Evolutionary conservation across 2,329 filamentous ascomycete species (phyloP), one percentile per base, ranked within the genome.

Genomic region (Cephalotrichum gorgonifer): DNA sequence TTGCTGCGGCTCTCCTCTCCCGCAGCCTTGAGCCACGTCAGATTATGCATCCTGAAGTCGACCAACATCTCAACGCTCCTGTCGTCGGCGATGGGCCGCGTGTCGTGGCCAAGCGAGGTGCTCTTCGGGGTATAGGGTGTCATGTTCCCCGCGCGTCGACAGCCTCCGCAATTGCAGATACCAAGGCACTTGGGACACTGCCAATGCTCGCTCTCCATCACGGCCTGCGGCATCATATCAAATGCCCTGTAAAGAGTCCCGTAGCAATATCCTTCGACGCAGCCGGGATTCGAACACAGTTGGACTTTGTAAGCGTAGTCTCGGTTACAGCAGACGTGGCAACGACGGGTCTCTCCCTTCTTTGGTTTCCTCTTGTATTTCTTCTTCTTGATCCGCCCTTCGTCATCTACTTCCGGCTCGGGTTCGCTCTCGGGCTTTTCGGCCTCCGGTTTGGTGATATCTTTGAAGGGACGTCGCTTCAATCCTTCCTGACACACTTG

Each of bases 401-500:
- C 76, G 14, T 86, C 83, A 51, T 84, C 79, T 1, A 82, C 73
- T 41, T 83, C 78, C 4, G 80, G 64, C 48, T 78, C 75, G 1
- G 71, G 71, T 42, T 72, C 67, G 30, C 66, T 67, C 6, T 68
- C 75, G 55, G 62, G 76, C 63, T 61, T 75, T 60, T 62, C 65
- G 3, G 60, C 59, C 20, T 67, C 65, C 3, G 78, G 75, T 55
- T 86, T 85, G 8, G 79, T 85, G 44, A 89, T 82, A 58, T 96
- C 88, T 20, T 85, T 84, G 74, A 84, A 96, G 0, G 91, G 90
- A 30, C 93, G 78, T 48, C 77, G 70, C 54, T 78, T 81, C 15
- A 97, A 70, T 57, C 95, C 88, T 55, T 94, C 86, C 62, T 96
- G 91, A 62, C 90, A 97, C n/a, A 97, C 83, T 57, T 96, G 85